phyloP scores from a whole-genome alignment of 106 monocot genomes.

The Xerophyta viscosa region DNA sequence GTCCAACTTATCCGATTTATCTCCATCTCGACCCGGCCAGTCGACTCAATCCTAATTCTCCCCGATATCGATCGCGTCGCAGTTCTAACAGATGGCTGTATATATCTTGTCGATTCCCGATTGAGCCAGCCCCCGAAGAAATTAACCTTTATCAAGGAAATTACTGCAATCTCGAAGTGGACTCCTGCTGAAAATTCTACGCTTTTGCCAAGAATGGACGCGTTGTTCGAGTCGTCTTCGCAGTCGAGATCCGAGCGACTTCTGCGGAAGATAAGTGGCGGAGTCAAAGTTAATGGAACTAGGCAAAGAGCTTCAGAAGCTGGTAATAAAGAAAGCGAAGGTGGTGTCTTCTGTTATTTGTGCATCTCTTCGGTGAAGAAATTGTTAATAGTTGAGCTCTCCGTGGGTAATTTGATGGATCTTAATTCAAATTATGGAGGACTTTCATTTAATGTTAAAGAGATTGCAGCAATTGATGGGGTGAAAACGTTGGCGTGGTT shows the following conservation, averaged over 20 bases:
- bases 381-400: conserved; percentile 58
- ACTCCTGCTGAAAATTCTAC: conserved; percentile 18
- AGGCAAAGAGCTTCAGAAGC: conserved; percentile 17
- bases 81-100: conserved; percentile 44
- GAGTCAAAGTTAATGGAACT: conserved; percentile 34
- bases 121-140: conserved; percentile 34
- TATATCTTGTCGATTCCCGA: conserved; percentile 50
- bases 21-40: conserved; percentile 29
- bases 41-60: conserved; percentile 56
- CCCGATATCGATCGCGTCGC: conserved; percentile 44
- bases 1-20: conserved; percentile 28
- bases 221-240: conserved; percentile 28
- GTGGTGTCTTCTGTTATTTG: conserved; percentile 29
- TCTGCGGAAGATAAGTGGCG: conserved; percentile 38
- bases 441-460: conserved; percentile 43
- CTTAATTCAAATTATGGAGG: conserved; percentile 23
- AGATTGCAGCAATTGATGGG: conserved; percentile 60
- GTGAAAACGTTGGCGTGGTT: conserved; percentile 72
- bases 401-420: conserved; percentile 10
- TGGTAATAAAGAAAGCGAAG: conserved; percentile 32
- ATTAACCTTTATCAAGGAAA: conserved; percentile 41
- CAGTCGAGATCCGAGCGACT: conserved; percentile 30
- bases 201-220: conserved; percentile 10
- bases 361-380: conserved; percentile 38
- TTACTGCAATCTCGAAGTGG: conserved; percentile 41